phyloP scores from a whole-genome alignment of 805 yeast species.

The Ogataea pilisensis region DNA sequence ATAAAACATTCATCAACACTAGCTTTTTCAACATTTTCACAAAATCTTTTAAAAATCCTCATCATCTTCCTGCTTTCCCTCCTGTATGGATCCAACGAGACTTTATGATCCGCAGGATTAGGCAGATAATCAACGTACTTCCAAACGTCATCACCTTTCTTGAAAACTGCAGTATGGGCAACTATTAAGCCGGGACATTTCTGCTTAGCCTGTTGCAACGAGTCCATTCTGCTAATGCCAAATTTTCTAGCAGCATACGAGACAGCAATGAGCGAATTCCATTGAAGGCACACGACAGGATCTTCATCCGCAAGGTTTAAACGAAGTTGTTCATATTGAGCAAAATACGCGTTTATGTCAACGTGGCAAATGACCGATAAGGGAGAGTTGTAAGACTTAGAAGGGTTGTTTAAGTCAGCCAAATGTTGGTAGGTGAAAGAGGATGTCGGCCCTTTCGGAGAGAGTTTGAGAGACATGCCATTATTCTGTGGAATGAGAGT shows the following conservation, averaged over 20 bases:
- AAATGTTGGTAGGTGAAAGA: constrained; percentile 47
- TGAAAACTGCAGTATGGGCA: constrained; percentile 93
- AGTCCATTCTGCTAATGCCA: constrained; percentile 79
- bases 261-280: constrained; percentile 88
- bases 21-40: constrained; percentile 82
- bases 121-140: constrained; percentile 62
- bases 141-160: constrained; percentile 84
- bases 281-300: constrained; percentile 93
- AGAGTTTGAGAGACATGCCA: constrained; percentile 3
- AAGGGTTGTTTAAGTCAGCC: constrained; percentile 40
- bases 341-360: constrained; percentile 93
- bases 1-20: constrained; percentile 92
- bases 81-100: constrained; percentile 86
- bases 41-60: constrained; percentile 53
- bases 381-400: constrained; percentile 56
- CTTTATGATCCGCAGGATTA: constrained; percentile 64
- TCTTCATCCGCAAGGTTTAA: constrained; percentile 59
- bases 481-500: too few species aligned
- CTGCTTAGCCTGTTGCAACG: constrained; percentile 57
- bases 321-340: constrained; percentile 86
- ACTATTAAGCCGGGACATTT: constrained; percentile 75
- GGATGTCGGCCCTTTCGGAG: constrained; percentile 29
- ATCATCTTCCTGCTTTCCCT: constrained; percentile 80
- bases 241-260: constrained; percentile 82
- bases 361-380: constrained; percentile 78